phyloP scores from a whole-genome alignment of 2,329 filamentous ascomycete genomes.

The Colletotrichum graminicola region DNA sequence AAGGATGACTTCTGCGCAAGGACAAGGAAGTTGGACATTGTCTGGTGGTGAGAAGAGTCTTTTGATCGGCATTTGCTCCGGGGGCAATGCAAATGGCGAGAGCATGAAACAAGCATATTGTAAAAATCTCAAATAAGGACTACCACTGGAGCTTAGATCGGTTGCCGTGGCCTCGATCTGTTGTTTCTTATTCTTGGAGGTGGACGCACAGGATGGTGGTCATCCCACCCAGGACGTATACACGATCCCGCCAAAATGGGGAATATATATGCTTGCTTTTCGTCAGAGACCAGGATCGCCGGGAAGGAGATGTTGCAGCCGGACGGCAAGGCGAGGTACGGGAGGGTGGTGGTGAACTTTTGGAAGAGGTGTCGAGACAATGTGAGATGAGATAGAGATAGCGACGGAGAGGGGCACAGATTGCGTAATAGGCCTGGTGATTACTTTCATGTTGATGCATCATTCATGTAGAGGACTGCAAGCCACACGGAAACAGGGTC shows the following conservation, averaged over 20 bases:
- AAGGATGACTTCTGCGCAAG: slow-evolving; percentile 13
- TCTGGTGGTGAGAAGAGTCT: slow-evolving; percentile 1
- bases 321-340: slow-evolving; percentile 39
- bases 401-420: slow-evolving; percentile 10
- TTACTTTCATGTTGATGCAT: not conserved
- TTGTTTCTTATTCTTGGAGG: slow-evolving; percentile 35
- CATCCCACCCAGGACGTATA: slow-evolving; percentile 23
- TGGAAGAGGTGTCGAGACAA: slow-evolving; percentile 16
- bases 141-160: slow-evolving; percentile 16
- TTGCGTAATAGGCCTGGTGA: not conserved
- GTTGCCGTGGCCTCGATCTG: slow-evolving; percentile 22
- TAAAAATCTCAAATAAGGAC: slow-evolving; percentile 38
- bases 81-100: slow-evolving; percentile 16
- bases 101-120: slow-evolving; percentile 40
- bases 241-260: slow-evolving; percentile 38
- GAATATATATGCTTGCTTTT: slow-evolving; percentile 34
- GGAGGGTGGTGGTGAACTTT: slow-evolving; percentile 23
- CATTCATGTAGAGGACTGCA: slow-evolving; percentile 12
- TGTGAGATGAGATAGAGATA: slow-evolving; percentile 37
- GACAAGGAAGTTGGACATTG: not conserved
- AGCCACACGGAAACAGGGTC: not conserved
- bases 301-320: slow-evolving; percentile 40
- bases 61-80: not conserved
- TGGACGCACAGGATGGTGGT: slow-evolving; percentile 26
- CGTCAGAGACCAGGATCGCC: slow-evolving; percentile 25